Evolutionary conservation across 2,329 filamentous ascomycete species (phyloP).

Genomic region (Graphiopsis chlorocephala): DNA sequence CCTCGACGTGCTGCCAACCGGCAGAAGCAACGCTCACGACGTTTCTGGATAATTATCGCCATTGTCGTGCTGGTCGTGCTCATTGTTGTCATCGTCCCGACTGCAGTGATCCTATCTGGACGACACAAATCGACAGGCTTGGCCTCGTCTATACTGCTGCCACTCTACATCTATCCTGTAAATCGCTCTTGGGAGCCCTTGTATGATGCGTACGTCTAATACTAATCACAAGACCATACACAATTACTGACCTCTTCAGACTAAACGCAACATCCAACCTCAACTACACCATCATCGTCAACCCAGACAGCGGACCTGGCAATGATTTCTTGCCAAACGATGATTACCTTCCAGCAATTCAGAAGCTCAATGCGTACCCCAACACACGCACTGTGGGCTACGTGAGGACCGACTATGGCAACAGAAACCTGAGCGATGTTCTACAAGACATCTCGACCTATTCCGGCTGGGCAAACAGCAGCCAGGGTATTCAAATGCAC

Average conservation of each 20-base stretch:
- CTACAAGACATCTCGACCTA: constrained; percentile 27
- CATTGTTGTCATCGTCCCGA: constrained; percentile 19
- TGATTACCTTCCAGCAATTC: constrained; percentile 28
- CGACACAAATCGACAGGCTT: constrained; percentile 16
- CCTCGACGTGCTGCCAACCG: constrained; percentile 16
- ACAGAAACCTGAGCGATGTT: constrained; percentile 21
- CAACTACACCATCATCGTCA: constrained; percentile 25
- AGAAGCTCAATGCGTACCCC: constrained; percentile 26
- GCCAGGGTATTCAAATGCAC: constrained; percentile 18
- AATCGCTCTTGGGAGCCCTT: constrained; percentile 20
- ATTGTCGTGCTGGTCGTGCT: constrained; percentile 16
- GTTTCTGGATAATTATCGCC: constrained; percentile 14
- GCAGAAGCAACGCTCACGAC: constrained; percentile 15
- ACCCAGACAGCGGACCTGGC: constrained; percentile 24
- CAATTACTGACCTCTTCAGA: not conserved
- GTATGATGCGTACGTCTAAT: constrained; percentile 20
- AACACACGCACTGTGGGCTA: constrained; percentile 31
- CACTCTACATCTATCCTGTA: constrained; percentile 23
- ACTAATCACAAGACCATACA: no score
- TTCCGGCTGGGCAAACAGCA: constrained; percentile 25
- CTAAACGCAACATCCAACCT: constrained; percentile 19
- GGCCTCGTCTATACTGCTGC: constrained; percentile 19
- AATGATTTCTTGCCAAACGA: constrained; percentile 20
- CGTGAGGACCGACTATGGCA: constrained; percentile 26
- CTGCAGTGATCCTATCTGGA: constrained; percentile 19